Evolutionary conservation across 1,284 basidiomycete genomes (phyloP).

Genomic region (Apiotrichum gracile): DNA sequence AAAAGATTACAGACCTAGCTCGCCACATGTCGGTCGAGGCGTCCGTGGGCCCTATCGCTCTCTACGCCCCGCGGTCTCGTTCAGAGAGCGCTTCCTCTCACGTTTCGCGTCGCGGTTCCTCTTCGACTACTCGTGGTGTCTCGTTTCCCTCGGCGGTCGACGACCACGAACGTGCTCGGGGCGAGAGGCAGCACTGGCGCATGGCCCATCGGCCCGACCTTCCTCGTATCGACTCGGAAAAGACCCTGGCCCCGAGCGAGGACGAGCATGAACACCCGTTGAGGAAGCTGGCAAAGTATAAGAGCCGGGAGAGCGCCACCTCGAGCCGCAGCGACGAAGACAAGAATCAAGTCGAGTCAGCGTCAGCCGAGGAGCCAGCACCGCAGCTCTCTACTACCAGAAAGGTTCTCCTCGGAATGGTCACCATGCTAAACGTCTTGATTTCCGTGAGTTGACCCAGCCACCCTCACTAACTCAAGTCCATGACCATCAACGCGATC

Average conservation of each 20-base stretch:
- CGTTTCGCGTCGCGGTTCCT: not conserved
- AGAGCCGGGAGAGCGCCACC: not conserved
- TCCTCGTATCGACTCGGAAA: conserved; percentile 17
- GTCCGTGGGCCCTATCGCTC: conserved; percentile 3
- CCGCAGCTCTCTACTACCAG: conserved; percentile 3
- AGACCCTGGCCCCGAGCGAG: conserved; percentile 4
- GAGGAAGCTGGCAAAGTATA: not conserved
- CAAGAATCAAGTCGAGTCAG: not conserved
- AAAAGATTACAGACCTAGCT: conserved; percentile 10
- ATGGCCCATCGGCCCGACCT: not conserved
- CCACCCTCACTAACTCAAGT: no score
- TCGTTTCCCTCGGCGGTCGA: conserved; percentile 3
- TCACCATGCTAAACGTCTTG: conserved; percentile 24
- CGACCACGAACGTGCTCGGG: not conserved
- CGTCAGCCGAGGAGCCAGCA: not conserved
- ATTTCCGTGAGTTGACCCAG: conserved; percentile 14
- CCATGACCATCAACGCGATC: conserved; percentile 12
- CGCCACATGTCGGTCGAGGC: conserved; percentile 15
- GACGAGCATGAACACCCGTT: not conserved
- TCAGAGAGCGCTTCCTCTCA: conserved; percentile 1
- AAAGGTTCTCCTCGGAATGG: conserved; percentile 16
- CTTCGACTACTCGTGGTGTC: not conserved
- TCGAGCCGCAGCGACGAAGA: not conserved
- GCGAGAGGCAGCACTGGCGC: not conserved
- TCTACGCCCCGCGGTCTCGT: conserved; percentile 9